Conservation (phyloP, 345 rosid species). For the Aurinia saxatilis region DNA sequence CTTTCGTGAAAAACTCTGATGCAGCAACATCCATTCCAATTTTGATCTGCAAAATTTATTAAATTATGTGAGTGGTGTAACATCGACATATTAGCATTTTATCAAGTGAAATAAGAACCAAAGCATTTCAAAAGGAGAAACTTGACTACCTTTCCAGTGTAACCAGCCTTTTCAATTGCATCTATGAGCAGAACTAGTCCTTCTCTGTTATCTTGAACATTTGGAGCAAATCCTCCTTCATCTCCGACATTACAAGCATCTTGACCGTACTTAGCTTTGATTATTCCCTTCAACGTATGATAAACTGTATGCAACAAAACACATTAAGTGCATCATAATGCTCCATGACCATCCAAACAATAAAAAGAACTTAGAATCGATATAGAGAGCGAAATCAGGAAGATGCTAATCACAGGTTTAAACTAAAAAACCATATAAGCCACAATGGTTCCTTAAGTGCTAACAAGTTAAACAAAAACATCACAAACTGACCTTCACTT, state of each 20-base stretch:
- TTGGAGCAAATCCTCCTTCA: constrained; percentile 98
- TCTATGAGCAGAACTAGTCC: constrained; percentile 89
- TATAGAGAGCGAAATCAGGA: background rate
- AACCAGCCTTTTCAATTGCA: constrained; percentile 97
- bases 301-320: constrained; percentile 48
- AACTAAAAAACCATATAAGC: background rate
- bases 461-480: background rate
- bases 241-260: constrained; percentile 99
- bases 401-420: background rate
- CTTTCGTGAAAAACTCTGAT: constrained; percentile 82
- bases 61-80: background rate
- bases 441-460: background rate
- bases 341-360: background rate
- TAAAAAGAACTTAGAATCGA: too few species aligned
- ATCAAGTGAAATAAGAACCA: background rate
- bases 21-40: constrained; percentile 99
- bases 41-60: constrained; percentile 54
- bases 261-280: constrained; percentile 86
- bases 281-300: constrained; percentile 79
- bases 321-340: background rate
- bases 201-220: constrained; percentile 96
- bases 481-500: constrained; percentile 72
- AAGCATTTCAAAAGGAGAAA: background rate
- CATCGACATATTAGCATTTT: background rate
- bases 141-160: constrained; percentile 68